phyloP scores from a whole-genome alignment of 31 red algal species.

The Odonthalia washingtoniensis region DNA sequence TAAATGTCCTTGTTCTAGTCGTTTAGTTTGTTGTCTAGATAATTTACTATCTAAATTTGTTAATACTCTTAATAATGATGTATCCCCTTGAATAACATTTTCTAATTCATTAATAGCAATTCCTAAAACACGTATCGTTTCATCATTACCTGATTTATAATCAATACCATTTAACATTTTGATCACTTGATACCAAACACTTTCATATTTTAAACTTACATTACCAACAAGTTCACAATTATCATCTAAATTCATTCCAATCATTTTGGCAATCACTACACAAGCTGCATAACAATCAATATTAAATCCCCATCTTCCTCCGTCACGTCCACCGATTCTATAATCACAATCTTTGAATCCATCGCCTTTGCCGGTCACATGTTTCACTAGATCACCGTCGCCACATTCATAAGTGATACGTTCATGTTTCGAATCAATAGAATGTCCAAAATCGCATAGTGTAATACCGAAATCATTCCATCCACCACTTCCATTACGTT shows the following conservation, averaged over 20 bases:
- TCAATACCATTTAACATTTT: too few species aligned
- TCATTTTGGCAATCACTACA: slow-evolving; percentile 57
- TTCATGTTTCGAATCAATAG: slow-evolving; percentile 50
- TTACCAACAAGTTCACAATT: too few species aligned
- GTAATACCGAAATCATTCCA: slow-evolving; percentile 56
- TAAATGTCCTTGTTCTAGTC: too few species aligned
- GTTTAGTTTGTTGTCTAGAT: too few species aligned
- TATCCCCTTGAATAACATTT: too few species aligned
- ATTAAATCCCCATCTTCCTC: slow-evolving; percentile 78
- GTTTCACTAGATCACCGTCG: slow-evolving; percentile 9
- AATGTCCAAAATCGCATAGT: slow-evolving; percentile 64
- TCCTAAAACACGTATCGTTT: too few species aligned
- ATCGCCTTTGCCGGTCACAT: slow-evolving; percentile 36
- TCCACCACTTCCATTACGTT: slow-evolving; percentile 20
- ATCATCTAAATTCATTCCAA: slow-evolving; percentile 29
- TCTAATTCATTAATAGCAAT: too few species aligned
- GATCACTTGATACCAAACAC: slow-evolving; percentile 47
- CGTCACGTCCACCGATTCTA: neutral
- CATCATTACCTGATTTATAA: too few species aligned
- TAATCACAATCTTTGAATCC: slow-evolving; percentile 39
- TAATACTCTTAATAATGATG: too few species aligned
- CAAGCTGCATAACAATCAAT: slow-evolving; percentile 59
- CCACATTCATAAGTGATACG: neutral
- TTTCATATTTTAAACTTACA: slow-evolving; percentile 27
- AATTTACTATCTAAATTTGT: too few species aligned